phyloP scores from a whole-genome alignment of 768 basidiomycete species.

The Kwoniella sp. region DNA sequence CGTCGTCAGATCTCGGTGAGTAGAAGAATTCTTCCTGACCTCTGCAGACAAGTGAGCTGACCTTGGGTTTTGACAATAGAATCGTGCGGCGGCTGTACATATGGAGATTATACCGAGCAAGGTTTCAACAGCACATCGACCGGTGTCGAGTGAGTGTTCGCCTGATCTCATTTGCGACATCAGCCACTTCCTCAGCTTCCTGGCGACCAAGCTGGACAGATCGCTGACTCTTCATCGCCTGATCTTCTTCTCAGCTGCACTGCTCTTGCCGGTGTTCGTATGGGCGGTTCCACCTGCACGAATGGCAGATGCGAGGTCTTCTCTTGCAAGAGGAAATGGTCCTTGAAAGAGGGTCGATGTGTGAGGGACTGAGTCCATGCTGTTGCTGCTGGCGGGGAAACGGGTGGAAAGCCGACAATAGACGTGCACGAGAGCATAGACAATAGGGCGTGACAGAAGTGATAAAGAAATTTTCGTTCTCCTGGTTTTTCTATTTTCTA shows the following conservation, averaged over 20 bases:
- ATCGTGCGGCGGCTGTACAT: slow-evolving; percentile 14
- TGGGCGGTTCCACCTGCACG: slow-evolving; percentile 20
- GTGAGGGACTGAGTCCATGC: slow-evolving; percentile 3
- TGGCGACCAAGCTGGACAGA: no score
- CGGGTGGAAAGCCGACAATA: no score
- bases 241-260: slow-evolving; percentile 12
- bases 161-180: background rate
- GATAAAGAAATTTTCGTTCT: background rate
- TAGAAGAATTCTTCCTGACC: no score
- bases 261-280: slow-evolving; percentile 6
- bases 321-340: slow-evolving; percentile 16
- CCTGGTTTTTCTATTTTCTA: background rate
- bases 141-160: slow-evolving; percentile 14
- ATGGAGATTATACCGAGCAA: slow-evolving; percentile 12
- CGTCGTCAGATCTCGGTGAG: slow-evolving; percentile 18
- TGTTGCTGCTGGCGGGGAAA: no score
- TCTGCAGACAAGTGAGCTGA: no score
- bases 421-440: no score
- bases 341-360: slow-evolving; percentile 9
- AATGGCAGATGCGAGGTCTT: slow-evolving; percentile 14
- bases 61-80: no score
- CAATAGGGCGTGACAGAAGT: background rate
- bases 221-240: background rate
- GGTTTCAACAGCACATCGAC: slow-evolving; percentile 12
- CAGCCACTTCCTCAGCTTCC: no score